These are phyloP conservation scores for Hymenoscyphus linearis DNA, from an alignment of 2,329 filamentous ascomycete genomes.

Conservation along the genomic window DNA sequence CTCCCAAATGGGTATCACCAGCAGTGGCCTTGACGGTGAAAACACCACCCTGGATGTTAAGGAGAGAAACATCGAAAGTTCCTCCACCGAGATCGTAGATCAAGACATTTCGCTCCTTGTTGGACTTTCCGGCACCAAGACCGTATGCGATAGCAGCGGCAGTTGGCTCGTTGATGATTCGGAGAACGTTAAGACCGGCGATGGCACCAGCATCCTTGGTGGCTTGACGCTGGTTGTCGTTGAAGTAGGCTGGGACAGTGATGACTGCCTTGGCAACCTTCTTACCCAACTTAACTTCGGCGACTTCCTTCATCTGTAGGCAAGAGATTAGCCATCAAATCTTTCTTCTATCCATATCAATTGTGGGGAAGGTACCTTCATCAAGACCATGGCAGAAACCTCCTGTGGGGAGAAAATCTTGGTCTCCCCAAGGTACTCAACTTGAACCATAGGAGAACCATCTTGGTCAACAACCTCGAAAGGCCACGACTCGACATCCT, in stretches of 20 bases:
- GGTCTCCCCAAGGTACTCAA: constrained; percentile 89
- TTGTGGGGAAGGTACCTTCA: constrained; percentile 62
- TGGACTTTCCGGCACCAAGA: constrained; percentile 88
- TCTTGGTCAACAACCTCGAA: constrained; percentile 95
- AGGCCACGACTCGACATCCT: constrained; percentile 89
- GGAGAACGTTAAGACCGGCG: constrained; percentile 93
- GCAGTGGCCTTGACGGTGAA: constrained; percentile 99
- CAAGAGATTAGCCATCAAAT: neutral
- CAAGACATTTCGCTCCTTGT: constrained; percentile 97
- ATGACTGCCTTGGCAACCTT: constrained; percentile 99
- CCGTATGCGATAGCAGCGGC: constrained; percentile 98
- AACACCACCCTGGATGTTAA: constrained; percentile 98
- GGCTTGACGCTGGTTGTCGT: constrained; percentile 99
- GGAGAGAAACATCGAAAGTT: constrained; percentile 99
- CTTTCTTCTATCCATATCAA: neutral
- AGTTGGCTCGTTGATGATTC: constrained; percentile 99
- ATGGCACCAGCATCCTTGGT: constrained; percentile 99
- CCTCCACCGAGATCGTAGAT: constrained; percentile 99
- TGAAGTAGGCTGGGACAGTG: constrained; percentile 99
- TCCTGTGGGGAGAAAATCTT: constrained; percentile 98
- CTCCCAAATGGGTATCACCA: constrained; percentile 95
- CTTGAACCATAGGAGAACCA: constrained; percentile 86
- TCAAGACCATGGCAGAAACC: constrained; percentile 97
- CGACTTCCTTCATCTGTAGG: constrained; percentile 94
- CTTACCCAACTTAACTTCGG: constrained; percentile 96